Evolutionary conservation across 768 basidiomycete genomes (phyloP).

Genomic region (Leccinum subgranulosum): DNA sequence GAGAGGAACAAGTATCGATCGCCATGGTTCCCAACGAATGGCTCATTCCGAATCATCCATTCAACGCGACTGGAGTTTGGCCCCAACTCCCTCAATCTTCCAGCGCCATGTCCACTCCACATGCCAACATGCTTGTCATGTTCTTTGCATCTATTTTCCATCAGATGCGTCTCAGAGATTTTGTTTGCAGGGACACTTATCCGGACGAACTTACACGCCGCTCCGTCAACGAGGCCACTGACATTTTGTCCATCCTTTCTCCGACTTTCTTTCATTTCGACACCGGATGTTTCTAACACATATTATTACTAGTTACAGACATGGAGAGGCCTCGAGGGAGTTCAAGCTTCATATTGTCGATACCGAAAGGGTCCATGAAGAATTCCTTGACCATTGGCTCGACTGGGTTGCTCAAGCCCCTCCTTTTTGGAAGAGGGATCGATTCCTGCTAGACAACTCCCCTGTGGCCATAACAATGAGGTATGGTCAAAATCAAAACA

Average conservation of each 20-base stretch:
- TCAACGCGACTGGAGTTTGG: background rate
- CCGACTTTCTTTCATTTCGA: background rate
- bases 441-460: background rate
- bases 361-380: background rate
- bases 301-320: background rate
- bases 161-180: background rate
- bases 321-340: background rate
- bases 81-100: background rate
- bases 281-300: background rate
- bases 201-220: background rate
- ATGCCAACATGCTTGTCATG: background rate
- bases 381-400: background rate
- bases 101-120: background rate
- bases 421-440: background rate
- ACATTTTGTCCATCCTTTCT: background rate
- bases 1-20: background rate
- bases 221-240: background rate
- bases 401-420: constrained; percentile 1
- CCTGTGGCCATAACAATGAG: constrained; percentile 3
- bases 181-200: background rate
- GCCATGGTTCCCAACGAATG: background rate
- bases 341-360: background rate
- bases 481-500: constrained; percentile 6
- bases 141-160: background rate
- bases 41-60: background rate